Evolutionary conservation across 2,329 filamentous ascomycete genomes (phyloP), one percentile per base, ranked within the genome.

Genomic region (Ceratocystis papillata): DNA sequence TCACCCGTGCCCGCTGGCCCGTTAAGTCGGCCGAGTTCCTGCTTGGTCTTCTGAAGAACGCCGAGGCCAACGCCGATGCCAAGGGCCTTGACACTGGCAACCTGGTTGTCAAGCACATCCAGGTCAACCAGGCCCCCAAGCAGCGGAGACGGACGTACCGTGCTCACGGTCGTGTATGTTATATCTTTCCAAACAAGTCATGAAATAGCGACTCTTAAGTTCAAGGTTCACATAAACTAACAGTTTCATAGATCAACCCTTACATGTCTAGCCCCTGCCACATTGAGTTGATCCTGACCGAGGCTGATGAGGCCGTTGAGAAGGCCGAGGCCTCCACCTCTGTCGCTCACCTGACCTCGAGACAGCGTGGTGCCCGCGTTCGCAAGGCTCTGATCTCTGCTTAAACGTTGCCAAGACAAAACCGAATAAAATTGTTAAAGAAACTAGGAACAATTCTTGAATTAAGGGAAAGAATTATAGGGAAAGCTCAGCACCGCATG

Each of bases 261-360:
- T 99, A 97, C 87, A 97, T 99, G 95, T 96, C 92, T 74, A 96
- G 96, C 87, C 94, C 94, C 74, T 99, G 93, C 89, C 94, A 99
- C 88, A 96, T 99, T 80, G 95, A 99, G 85, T 84, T 99, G 76
- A 99, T 99, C 86, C 87, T 99, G 74, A 96, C 93, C 77, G 95
- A 99, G 86, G 91, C 84, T 75, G 89, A 95, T 77, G 95, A 99
- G 86, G 86, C 88, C 74, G 90, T 99, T 74, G 85, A 92, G 82
- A 99, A 99, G 88, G 87, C 86, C 70, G 83, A 91, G 79, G 96
- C 97, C 85, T 84, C 83, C 68, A 80, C 87, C 73, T 78, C 84
- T 70, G 83, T 86, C 73, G 80, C 81, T 74, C 85, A 86, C 73
- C 84, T 99, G 76, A 89, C 80, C 84, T 90, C 89, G 76, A 89